Conservation (phyloP, 306 rosid species). For the Casuarina equisetifolia region DNA sequence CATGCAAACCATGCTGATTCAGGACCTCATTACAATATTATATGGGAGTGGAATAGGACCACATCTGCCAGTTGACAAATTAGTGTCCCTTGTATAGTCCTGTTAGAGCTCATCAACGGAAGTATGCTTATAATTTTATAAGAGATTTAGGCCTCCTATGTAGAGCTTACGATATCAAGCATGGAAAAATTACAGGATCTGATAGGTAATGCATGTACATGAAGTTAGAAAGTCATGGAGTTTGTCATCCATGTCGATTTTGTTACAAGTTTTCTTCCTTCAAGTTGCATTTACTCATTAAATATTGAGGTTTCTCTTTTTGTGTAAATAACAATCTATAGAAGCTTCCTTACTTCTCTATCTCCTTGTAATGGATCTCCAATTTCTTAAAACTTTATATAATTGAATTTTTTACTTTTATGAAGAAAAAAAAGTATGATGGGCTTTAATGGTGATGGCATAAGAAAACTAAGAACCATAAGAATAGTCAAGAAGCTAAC, state of each 20-base stretch:
- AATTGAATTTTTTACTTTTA: too few species aligned
- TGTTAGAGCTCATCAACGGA: neutral
- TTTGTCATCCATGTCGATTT: neutral
- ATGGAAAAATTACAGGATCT: neutral
- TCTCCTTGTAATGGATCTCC: too few species aligned
- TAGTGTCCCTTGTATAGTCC: constrained; percentile 15
- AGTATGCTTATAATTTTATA: neutral
- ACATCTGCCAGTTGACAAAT: constrained; percentile 10
- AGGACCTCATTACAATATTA: constrained; percentile 36
- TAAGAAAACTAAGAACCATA: too few species aligned
- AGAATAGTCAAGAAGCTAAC: too few species aligned
- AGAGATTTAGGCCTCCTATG: constrained; percentile 1
- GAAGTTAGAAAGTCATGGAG: neutral
- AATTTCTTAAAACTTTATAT: too few species aligned
- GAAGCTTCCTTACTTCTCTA: too few species aligned
- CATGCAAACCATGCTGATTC: constrained; percentile 28
- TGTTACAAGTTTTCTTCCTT: neutral
- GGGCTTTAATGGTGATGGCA: too few species aligned
- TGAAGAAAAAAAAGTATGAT: too few species aligned
- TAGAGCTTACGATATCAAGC: neutral
- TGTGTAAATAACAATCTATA: too few species aligned
- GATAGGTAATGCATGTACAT: neutral
- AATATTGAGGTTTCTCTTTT: too few species aligned
- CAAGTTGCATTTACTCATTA: neutral
- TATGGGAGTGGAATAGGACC: constrained; percentile 68